Evolutionary conservation across 345 rosid species (phyloP).

Genomic region (Rubroshorea leprosula): DNA sequence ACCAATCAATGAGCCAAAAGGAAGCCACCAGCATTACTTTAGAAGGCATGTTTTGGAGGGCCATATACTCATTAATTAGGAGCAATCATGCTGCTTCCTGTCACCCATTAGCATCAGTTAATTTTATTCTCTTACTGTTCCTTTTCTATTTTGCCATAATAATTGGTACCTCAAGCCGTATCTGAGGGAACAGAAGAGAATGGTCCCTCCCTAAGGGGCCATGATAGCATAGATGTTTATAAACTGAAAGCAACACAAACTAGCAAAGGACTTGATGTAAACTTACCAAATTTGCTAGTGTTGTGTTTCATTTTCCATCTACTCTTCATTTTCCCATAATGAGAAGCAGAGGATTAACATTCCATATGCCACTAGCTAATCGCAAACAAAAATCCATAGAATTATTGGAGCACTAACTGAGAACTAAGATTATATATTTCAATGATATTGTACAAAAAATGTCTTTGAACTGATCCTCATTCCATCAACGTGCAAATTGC

Average conservation of each 20-base stretch:
- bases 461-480: no score
- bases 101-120: conserved; percentile 11
- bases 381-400: no score
- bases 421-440: no score
- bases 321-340: not conserved
- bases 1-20: not conserved
- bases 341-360: not conserved
- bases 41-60: conserved; percentile 6
- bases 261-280: conserved; percentile 1
- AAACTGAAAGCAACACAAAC: not conserved
- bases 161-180: conserved; percentile 11
- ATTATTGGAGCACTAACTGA: no score
- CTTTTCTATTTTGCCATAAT: conserved; percentile 8
- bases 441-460: no score
- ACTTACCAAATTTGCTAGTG: not conserved
- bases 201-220: conserved; percentile 23
- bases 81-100: conserved; percentile 4
- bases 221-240: not conserved
- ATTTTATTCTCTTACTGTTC: conserved; percentile 8
- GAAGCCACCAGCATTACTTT: conserved; percentile 7
- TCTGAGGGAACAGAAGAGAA: conserved; percentile 8
- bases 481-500: not conserved
- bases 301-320: conserved; percentile 1
- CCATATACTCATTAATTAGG: conserved; percentile 10
- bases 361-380: not conserved